Conservation (phyloP, 2,329 filamentous ascomycete genomes). For the Escovopsis sp. region DNA sequence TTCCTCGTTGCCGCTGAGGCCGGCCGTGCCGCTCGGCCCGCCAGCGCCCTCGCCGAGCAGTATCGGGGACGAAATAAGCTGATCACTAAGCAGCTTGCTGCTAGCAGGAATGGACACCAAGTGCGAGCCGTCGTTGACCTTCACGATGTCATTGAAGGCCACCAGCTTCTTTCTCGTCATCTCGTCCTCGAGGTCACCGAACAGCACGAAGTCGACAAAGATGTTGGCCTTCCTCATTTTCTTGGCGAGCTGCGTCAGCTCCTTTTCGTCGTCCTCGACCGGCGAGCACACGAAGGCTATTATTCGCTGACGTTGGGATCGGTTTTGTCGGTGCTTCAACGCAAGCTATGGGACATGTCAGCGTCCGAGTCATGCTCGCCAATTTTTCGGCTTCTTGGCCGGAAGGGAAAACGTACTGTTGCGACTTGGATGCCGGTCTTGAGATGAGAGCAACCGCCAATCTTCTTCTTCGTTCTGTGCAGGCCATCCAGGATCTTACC, state of each 20-base stretch:
- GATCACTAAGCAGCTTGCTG: conserved; percentile 82
- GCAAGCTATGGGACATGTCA: conserved; percentile 51
- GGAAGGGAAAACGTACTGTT: conserved; percentile 45
- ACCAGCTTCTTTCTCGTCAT: conserved; percentile 82
- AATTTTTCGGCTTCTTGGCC: neutral
- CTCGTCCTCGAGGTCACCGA: conserved; percentile 84
- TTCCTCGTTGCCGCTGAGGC: conserved; percentile 47
- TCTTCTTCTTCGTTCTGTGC: conserved; percentile 80
- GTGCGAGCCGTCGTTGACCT: conserved; percentile 80
- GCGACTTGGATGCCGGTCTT: conserved; percentile 93
- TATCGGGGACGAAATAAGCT: conserved; percentile 79
- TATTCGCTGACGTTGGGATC: conserved; percentile 90
- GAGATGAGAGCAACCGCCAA: conserved; percentile 75
- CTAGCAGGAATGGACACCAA: conserved; percentile 83
- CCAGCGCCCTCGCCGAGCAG: conserved; percentile 64
- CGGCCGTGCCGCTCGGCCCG: conserved; percentile 39
- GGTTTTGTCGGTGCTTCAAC: conserved; percentile 95
- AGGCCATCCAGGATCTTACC: conserved; percentile 89
- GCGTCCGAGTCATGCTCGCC: neutral
- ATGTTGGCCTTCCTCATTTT: conserved; percentile 99
- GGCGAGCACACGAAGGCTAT: conserved; percentile 94
- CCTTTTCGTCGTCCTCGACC: conserved; percentile 78
- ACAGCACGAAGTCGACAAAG: conserved; percentile 85
- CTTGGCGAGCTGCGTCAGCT: conserved; percentile 77
- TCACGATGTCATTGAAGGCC: conserved; percentile 86